Evolutionary conservation across 169 alveolate species (phyloP).

Genomic region (Cryptosporidium canis): DNA sequence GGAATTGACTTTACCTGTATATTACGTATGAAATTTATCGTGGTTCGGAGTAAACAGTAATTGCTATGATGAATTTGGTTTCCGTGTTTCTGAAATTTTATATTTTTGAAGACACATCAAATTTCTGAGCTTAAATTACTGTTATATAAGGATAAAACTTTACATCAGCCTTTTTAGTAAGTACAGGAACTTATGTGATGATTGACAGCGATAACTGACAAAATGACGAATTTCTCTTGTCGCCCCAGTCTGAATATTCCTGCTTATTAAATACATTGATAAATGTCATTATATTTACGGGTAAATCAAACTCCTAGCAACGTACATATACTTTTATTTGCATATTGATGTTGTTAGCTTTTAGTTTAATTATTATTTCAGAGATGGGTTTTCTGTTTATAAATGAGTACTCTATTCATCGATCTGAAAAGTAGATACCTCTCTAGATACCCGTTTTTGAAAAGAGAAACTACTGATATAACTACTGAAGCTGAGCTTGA

Average conservation of each 20-base stretch:
- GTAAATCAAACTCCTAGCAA: neutral
- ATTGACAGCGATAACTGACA: slow-evolving; percentile 11
- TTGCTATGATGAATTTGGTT: slow-evolving; percentile 70
- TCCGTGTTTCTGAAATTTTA: slow-evolving; percentile 71
- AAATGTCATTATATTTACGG: neutral
- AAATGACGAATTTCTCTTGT: slow-evolving; percentile 35
- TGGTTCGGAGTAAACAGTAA: neutral
- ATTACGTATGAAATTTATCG: neutral
- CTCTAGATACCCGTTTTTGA: neutral
- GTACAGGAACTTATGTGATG: slow-evolving; percentile 15
- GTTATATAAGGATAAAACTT: neutral
- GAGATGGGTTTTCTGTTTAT: neutral
- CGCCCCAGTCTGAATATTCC: slow-evolving; percentile 74
- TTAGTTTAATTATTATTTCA: neutral
- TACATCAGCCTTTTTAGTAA: neutral
- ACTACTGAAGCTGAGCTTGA: neutral
- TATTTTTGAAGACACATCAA: slow-evolving; percentile 50
- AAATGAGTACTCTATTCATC: neutral
- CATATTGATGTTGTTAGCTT: neutral
- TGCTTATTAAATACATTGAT: neutral
- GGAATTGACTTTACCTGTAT: neutral
- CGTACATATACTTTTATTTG: neutral
- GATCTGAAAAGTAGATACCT: neutral
- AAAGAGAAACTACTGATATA: neutral
- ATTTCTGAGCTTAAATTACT: slow-evolving; percentile 1